These are phyloP conservation scores for Pholiota conissans DNA, from an alignment of 768 basidiomycete genomes.

Conservation along the genomic window DNA sequence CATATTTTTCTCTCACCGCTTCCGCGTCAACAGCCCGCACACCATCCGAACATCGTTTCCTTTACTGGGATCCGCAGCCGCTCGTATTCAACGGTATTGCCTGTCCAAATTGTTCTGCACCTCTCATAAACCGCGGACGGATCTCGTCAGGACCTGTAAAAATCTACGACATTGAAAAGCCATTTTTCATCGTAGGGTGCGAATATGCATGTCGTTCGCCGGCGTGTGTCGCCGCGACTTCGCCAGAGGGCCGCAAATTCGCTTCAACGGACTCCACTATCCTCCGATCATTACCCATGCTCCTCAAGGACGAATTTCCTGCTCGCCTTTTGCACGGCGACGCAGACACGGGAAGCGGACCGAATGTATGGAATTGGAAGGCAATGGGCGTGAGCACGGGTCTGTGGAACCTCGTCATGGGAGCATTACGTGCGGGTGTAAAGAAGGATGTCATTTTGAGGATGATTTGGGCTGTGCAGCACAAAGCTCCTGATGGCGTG, in stretches of 20 bases:
- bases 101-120: slow-evolving; percentile 63
- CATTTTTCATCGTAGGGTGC: slow-evolving; percentile 85
- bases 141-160: slow-evolving; percentile 76
- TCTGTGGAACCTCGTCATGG: slow-evolving; percentile 74
- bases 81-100: slow-evolving; percentile 81
- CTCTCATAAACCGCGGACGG: slow-evolving; percentile 66
- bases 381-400: slow-evolving; percentile 69
- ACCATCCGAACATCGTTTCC: slow-evolving; percentile 72
- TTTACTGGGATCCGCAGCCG: slow-evolving; percentile 88
- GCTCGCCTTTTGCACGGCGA: slow-evolving; percentile 59
- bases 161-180: slow-evolving; percentile 76
- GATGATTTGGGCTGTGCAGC: slow-evolving; percentile 59
- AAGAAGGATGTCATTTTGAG: slow-evolving; percentile 61
- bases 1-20: slow-evolving; percentile 75
- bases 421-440: slow-evolving; percentile 56
- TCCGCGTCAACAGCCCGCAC: slow-evolving; percentile 68
- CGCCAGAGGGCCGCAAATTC: slow-evolving; percentile 60
- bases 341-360: slow-evolving; percentile 55
- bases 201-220: slow-evolving; percentile 67
- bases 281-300: slow-evolving; percentile 64
- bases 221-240: slow-evolving; percentile 40
- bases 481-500: slow-evolving; percentile 40
- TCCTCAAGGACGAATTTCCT: slow-evolving; percentile 75
- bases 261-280: slow-evolving; percentile 74
- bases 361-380: slow-evolving; percentile 76